These are phyloP conservation scores for Sugiyamaella chiloensis DNA, from an alignment of 805 yeast species.

Conservation along the genomic window DNA sequence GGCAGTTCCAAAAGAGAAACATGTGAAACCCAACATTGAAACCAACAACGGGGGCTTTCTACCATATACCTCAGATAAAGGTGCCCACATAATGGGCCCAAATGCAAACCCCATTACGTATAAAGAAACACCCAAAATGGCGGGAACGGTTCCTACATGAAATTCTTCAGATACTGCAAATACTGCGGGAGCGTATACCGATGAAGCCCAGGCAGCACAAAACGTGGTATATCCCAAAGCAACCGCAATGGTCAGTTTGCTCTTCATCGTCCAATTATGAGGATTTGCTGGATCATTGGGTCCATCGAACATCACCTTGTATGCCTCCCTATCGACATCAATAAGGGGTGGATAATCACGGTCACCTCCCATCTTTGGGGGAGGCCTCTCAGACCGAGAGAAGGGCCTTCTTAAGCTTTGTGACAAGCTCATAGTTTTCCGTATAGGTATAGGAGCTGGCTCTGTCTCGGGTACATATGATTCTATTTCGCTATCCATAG, in stretches of 20 bases:
- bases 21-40: constrained; percentile 53
- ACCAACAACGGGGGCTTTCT: constrained; percentile 59
- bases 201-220: constrained; percentile 67
- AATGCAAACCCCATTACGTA: constrained; percentile 90
- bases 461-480: not conserved
- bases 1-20: constrained; percentile 72
- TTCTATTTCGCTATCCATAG: constrained; percentile 2
- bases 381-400: constrained; percentile 10
- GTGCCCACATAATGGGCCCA: constrained; percentile 94
- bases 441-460: not conserved
- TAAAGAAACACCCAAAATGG: constrained; percentile 70
- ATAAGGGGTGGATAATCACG: constrained; percentile 22
- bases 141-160: constrained; percentile 64
- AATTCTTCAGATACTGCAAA: constrained; percentile 48
- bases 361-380: constrained; percentile 23
- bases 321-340: constrained; percentile 31
- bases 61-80: constrained; percentile 75
- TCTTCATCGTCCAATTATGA: constrained; percentile 61
- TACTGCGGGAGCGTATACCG: constrained; percentile 66
- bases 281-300: constrained; percentile 78
- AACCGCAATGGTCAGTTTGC: constrained; percentile 42
- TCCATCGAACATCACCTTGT: constrained; percentile 72
- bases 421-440: not conserved
- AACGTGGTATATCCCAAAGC: constrained; percentile 47
- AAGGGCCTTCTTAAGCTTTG: not conserved